phyloP scores from a whole-genome alignment of 257 asterid species.

The Forsythia suspensa region DNA sequence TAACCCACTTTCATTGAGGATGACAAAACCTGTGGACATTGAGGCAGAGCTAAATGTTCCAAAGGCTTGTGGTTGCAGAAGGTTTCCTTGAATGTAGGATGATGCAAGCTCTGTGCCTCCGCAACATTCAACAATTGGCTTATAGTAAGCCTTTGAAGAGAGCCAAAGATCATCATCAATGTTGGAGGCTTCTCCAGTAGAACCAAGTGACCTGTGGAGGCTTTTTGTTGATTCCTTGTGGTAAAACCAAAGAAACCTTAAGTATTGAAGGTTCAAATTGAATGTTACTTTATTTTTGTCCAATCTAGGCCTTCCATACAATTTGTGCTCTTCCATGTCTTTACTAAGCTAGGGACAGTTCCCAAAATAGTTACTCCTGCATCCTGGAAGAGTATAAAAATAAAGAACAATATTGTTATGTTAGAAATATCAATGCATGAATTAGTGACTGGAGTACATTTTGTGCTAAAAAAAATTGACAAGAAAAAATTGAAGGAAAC shows the following conservation, averaged over 20 bases:
- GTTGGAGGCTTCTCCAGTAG: conserved; percentile 90
- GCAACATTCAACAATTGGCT: conserved; percentile 78
- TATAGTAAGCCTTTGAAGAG: conserved; percentile 75
- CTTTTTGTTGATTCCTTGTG: conserved; percentile 5
- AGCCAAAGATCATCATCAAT: conserved; percentile 97
- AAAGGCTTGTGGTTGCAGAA: conserved; percentile 88
- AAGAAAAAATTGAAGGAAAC: neutral
- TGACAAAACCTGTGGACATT: conserved; percentile 74
- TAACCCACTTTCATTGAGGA: conserved; percentile 67
- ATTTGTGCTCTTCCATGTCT: conserved; percentile 81
- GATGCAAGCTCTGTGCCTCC: conserved; percentile 99
- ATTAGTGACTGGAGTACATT: neutral
- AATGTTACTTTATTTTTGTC: conserved; percentile 73
- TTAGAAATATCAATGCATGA: neutral
- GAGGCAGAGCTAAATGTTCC: conserved; percentile 84
- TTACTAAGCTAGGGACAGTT: conserved; percentile 94
- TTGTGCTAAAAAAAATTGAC: neutral
- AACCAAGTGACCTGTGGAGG: conserved; percentile 57
- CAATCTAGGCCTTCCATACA: conserved; percentile 89
- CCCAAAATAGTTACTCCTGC: conserved; percentile 86
- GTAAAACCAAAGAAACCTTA: neutral
- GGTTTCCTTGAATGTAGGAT: conserved; percentile 69
- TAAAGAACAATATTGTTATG: neutral
- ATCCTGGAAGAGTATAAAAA: conserved; percentile 49
- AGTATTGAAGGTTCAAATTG: neutral